phyloP scores from a whole-genome alignment of 352 stramenopile species.

The Blastocystis sp. region DNA sequence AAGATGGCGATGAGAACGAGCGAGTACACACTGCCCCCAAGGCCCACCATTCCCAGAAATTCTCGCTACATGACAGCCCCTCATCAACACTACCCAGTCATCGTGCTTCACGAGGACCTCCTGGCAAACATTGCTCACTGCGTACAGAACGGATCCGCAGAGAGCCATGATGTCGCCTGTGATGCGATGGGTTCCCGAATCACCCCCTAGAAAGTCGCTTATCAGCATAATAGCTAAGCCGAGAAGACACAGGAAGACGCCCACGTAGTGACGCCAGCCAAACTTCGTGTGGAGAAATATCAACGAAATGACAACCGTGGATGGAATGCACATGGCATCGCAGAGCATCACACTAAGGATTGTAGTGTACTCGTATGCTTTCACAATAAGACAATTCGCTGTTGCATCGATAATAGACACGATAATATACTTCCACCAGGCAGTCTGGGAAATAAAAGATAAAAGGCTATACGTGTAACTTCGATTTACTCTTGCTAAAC shows the following conservation, averaged over 20 bases:
- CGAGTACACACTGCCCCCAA: neutral
- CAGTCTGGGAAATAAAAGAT: neutral
- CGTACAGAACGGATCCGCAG: neutral
- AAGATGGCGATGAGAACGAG: neutral
- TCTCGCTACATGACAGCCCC: neutral
- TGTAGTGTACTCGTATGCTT: conserved; percentile 58
- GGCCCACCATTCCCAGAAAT: conserved; percentile 54
- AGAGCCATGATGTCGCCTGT: conserved; percentile 39
- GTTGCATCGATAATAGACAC: conserved; percentile 54
- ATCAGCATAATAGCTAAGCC: conserved; percentile 42
- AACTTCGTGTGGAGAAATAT: conserved; percentile 51
- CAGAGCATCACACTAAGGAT: conserved; percentile 54
- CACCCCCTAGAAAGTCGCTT: neutral
- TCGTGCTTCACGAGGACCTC: conserved; percentile 55
- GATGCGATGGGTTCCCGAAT: conserved; percentile 20
- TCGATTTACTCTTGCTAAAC: neutral
- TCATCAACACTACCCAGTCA: neutral
- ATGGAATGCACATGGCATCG: conserved; percentile 61
- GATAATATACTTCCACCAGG: conserved; percentile 61
- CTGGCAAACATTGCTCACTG: conserved; percentile 46
- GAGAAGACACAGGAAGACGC: conserved; percentile 38
- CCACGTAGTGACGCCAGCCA: neutral
- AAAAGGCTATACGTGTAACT: neutral
- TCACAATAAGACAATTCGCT: conserved; percentile 56
- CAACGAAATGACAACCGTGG: neutral